A percentile compares a stretch with the other conserved stretches of the same genome.
Evolutionary conservation across 352 stramenopile genomes (phyloP).

Genomic region (Globisporangium nagaii): DNA sequence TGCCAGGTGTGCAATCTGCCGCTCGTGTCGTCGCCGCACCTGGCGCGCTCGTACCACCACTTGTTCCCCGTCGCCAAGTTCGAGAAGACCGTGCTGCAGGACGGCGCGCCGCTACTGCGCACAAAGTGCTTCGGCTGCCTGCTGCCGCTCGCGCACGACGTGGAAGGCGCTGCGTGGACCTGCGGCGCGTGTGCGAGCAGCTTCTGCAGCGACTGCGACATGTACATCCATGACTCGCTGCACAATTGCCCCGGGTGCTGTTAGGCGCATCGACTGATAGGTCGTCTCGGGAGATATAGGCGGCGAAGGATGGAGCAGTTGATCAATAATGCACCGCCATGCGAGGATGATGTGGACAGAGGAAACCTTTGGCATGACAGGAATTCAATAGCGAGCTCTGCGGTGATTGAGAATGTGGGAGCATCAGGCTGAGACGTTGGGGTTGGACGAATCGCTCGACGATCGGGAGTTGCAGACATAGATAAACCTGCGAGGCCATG

Average conservation of each 20-base stretch:
- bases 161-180: constrained; percentile 50
- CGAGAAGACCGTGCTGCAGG: constrained; percentile 52
- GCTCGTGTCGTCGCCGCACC: constrained; percentile 95
- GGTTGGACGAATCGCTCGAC: no score
- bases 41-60: constrained; percentile 97
- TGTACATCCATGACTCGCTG: constrained; percentile 97
- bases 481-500: no score
- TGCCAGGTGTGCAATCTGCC: constrained; percentile 96
- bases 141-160: constrained; percentile 40
- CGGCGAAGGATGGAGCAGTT: no score
- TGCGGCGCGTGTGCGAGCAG: constrained; percentile 89
- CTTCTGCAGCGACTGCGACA: constrained; percentile 97
- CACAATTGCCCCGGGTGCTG: constrained; percentile 98
- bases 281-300: no score
- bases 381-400: no score
- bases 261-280: no score
- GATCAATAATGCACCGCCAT: no score
- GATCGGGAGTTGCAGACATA: no score
- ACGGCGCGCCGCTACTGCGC: constrained; percentile 15
- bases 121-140: constrained; percentile 83
- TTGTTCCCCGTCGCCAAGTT: constrained; percentile 97
- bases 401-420: no score
- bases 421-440: no score
- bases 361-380: no score
- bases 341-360: no score